Percentiles rank a stretch among this genome's conserved stretches.
Conservation (phyloP, 495 filamentous ascomycete species). For the Aspergillus sclerotiicarbonarius region DNA sequence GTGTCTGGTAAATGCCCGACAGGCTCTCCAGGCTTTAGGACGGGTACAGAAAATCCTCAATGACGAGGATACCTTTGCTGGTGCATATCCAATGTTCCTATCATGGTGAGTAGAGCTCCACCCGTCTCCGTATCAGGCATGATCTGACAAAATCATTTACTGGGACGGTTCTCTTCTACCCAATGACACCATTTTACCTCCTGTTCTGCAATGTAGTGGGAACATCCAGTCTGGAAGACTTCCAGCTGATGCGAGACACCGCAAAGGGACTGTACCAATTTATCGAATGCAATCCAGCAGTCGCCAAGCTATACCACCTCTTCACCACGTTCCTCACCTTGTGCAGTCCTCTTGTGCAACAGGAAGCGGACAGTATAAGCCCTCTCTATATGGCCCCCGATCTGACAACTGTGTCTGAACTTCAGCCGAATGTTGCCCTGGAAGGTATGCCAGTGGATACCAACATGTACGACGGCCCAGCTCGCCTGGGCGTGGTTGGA, state of each 20-base stretch:
- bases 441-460: no score
- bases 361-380: neutral
- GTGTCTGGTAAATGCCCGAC: constrained; percentile 28
- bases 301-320: constrained; percentile 28
- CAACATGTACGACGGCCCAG: no score
- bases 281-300: constrained; percentile 21
- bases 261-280: constrained; percentile 29
- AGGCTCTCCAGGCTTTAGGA: constrained; percentile 23
- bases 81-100: constrained; percentile 31
- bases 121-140: neutral
- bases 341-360: constrained; percentile 15
- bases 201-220: constrained; percentile 36
- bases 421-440: no score
- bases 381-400: neutral
- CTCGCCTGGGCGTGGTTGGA: neutral
- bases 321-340: constrained; percentile 28
- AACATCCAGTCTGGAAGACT: constrained; percentile 30
- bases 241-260: constrained; percentile 28
- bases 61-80: constrained; percentile 16
- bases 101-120: constrained; percentile 21
- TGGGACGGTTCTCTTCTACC: constrained; percentile 34
- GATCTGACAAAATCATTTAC: neutral
- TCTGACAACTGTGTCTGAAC: neutral
- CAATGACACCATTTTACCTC: constrained; percentile 32
- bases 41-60: constrained; percentile 25